Evolutionary conservation across 2,329 filamentous ascomycete genomes (phyloP).

Genomic region (Lojkania enalia): DNA sequence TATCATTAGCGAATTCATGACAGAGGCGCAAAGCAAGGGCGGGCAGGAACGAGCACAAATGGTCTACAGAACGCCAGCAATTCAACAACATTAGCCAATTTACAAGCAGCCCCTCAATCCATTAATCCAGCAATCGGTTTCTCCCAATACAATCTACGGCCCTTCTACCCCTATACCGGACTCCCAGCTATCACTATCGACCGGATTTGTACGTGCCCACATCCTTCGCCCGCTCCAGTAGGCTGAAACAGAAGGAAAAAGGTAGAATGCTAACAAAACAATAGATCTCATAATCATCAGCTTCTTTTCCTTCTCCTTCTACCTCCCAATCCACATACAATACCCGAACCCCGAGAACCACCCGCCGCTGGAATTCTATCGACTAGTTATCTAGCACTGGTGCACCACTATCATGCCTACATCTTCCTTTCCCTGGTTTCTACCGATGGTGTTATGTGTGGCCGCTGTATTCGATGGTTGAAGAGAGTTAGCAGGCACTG

Average conservation of each 20-base stretch:
- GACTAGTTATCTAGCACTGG: constrained; percentile 63
- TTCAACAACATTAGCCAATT: constrained; percentile 45
- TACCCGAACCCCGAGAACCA: constrained; percentile 60
- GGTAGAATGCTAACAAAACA: not conserved
- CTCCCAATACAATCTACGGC: constrained; percentile 60
- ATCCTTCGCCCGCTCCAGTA: not conserved
- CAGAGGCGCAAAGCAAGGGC: constrained; percentile 53
- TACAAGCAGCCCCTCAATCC: constrained; percentile 56
- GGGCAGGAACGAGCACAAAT: constrained; percentile 51
- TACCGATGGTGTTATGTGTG: constrained; percentile 66
- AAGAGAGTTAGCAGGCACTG: constrained; percentile 62
- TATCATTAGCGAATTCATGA: constrained; percentile 53
- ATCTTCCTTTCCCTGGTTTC: constrained; percentile 67
- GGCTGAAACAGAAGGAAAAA: not conserved
- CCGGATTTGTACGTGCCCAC: constrained; percentile 54
- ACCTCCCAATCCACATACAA: constrained; percentile 64
- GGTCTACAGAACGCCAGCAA: constrained; percentile 50
- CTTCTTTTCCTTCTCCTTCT: constrained; percentile 68
- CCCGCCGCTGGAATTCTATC: constrained; percentile 60
- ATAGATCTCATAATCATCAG: constrained; percentile 64
- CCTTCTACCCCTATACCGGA: constrained; percentile 59
- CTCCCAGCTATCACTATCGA: constrained; percentile 65
- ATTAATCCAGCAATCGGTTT: constrained; percentile 61
- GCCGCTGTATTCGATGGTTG: constrained; percentile 66
- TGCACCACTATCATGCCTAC: constrained; percentile 61